Base-by-base conservation (phyloP, 1,284 basidiomycete genomes). In the Puccinia coronata region DNA sequence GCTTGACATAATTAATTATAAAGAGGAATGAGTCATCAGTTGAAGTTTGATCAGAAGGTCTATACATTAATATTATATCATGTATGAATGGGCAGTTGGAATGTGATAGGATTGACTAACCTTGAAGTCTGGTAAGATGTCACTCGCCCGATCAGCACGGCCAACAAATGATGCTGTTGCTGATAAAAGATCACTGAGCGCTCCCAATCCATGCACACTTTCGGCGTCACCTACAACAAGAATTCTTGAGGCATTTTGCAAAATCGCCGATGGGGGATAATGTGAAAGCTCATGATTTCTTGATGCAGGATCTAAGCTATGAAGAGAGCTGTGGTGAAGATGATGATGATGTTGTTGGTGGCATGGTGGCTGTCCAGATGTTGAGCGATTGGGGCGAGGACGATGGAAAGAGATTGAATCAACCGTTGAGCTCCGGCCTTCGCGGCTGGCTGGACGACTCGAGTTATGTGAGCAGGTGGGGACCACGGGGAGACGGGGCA, bases 401-500 rank as follows among this genome's bases (percentile, higher is more conserved):
- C 8, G 55, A 75, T 36, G 31, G 23, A 28, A 75, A 31, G 57
- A 34, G 57, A 28, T 20, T 61, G 57, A 59, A 61, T 57, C 36
- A 23, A 51, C 59, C 4, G 55, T 25, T n/a, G 23, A 65, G 34
- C 20, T 41, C 31, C 47, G 70, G 43, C 28, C 34, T 18, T 25
- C 59, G 16, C 57, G 25, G 59, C 69, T 80, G 31, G 28, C 43
- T 6, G 65, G 43, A 11, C 53, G 43, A 61, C 67, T 80, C 18
- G 78, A 72, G 25, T 43, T 20, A 25, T 71, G 61, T 47, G 78
- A 80, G 47, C 36, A 43, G 31, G 69, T 47, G 28, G 65, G 69
- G 53, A 71, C 16, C 20, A 81, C 74, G 4, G 79, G 79, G 16
- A 81, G 49, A 53, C 70, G 69, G 41, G 79, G 79, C 79, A 81